These are phyloP conservation scores for Linnemannia exigua DNA, from an alignment of 192 early-diverging fungal genomes.

Conservation along the genomic window DNA sequence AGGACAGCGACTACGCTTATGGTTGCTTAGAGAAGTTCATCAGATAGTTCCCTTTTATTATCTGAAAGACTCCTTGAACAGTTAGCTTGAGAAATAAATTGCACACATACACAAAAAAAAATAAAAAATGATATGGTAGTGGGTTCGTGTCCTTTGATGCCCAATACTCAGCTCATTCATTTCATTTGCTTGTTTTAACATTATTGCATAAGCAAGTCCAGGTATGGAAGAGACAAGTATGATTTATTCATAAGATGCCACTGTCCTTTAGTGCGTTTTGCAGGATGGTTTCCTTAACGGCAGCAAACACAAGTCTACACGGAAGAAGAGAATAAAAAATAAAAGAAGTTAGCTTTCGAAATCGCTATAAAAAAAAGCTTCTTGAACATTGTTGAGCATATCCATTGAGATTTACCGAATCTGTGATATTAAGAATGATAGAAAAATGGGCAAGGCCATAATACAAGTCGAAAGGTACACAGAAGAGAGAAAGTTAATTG, in stretches of 20 bases:
- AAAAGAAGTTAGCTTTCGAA: neutral
- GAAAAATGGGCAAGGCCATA: neutral
- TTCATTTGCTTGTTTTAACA: no score
- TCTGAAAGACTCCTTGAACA: neutral
- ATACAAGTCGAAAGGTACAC: neutral
- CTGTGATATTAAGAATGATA: constrained; percentile 7
- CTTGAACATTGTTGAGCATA: neutral
- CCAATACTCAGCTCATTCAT: no score
- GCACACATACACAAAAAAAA: no score
- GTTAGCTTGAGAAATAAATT: neutral
- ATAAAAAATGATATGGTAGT: no score
- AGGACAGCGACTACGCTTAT: constrained; percentile 32
- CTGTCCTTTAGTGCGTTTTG: constrained; percentile 88
- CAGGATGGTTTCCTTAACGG: constrained; percentile 93
- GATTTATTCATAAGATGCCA: constrained; percentile 71
- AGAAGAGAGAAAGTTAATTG: neutral
- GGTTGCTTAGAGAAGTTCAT: neutral
- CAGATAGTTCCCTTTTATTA: neutral
- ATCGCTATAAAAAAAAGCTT: neutral
- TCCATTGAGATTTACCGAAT: constrained; percentile 26
- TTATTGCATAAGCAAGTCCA: no score
- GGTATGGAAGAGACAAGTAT: neutral
- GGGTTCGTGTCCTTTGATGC: no score
- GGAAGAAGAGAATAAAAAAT: neutral
- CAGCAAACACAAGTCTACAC: constrained; percentile 85